Base-by-base conservation (phyloP, 768 basidiomycete genomes). In the Candolleomyces aberdarensis region DNA sequence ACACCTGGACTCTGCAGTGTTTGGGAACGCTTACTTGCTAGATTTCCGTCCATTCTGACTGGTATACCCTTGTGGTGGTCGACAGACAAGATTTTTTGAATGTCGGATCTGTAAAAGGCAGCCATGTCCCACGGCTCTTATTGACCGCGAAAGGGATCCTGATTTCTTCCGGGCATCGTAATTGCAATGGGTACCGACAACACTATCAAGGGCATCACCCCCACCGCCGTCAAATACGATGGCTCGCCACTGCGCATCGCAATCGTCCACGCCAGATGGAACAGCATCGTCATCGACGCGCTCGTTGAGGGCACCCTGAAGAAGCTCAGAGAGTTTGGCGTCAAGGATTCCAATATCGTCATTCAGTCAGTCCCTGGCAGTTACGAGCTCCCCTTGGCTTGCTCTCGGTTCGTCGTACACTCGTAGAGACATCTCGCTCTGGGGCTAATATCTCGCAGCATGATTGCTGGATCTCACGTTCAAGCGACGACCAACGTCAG, bases 211-310 rank as follows among this genome's bases (percentile, higher is more conserved):
- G 91, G 92, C 44, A 82, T 87, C 55, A 77, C 82, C 15, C 79
- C 83, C 51, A 82, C 89, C 41, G 72, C 84, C 56, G 78, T 75
- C 44, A 74, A 82, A 40, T 83, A 85, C 79, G 92, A 98, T 68
- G 96, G 96, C 56, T 88, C 92, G 2, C 63, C 79, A 29, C 82
- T 96, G 57, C 88, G 96, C 60, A 76, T 97, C 56, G 92, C 92
- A 69, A 96, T 98, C 70, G 91, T 98, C 7, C 96, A 98, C 72
- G 94, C 94, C 17, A 81, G 95, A 76, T 99, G 97, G 97, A 99
- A 99, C 79, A 87, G 85, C 65, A 70, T 77, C 19, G 87, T 99
- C 70, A 91, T 98, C 69, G 88, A 92, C 13, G 85, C 93, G 11
- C 85, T 99, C 54, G 78, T 99, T 60, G 75, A 83, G 1, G 97